Percentiles rank a stretch among this genome's conserved stretches.
Conservation (phyloP, 2,329 filamentous ascomycete genomes). For the Ceratocystis albifundus region DNA sequence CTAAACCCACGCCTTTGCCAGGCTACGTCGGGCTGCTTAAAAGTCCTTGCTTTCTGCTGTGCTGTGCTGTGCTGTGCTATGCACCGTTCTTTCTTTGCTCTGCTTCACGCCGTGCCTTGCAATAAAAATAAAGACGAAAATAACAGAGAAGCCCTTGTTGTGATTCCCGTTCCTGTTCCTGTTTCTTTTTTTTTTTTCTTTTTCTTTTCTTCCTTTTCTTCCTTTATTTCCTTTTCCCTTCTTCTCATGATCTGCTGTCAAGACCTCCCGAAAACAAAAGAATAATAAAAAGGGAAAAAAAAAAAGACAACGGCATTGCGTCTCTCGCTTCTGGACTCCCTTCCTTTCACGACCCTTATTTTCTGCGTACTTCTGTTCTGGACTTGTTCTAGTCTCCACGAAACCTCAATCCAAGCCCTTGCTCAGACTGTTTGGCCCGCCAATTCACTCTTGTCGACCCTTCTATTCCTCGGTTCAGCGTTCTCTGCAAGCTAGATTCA, state of each 20-base stretch:
- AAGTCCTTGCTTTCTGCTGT: too few relatives aligned
- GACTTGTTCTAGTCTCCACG: too few relatives aligned
- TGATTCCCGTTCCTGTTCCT: neutral
- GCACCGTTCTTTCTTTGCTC: too few relatives aligned
- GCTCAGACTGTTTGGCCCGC: neutral
- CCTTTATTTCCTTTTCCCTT: neutral
- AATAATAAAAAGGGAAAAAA: neutral
- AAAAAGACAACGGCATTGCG: neutral
- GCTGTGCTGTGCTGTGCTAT: too few relatives aligned
- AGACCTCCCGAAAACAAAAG: neutral
- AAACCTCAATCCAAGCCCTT: neutral
- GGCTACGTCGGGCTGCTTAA: too few relatives aligned
- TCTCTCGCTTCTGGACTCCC: neutral
- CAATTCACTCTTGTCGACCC: neutral
- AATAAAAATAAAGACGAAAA: neutral
- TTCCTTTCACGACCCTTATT: too few relatives aligned
- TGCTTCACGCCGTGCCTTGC: neutral
- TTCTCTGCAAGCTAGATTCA: neutral
- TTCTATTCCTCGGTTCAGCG: slow-evolving; percentile 5
- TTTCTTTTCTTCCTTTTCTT: neutral
- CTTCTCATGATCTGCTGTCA: neutral
- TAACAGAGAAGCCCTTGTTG: neutral
- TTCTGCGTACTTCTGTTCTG: too few relatives aligned
- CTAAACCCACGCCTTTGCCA: slow-evolving; percentile 12
- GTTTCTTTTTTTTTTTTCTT: neutral